Percentiles rank a stretch among this genome's conserved stretches.
Evolutionary conservation across 192 early-diverging fungal species (phyloP).

Genomic region (Podila epicladia): DNA sequence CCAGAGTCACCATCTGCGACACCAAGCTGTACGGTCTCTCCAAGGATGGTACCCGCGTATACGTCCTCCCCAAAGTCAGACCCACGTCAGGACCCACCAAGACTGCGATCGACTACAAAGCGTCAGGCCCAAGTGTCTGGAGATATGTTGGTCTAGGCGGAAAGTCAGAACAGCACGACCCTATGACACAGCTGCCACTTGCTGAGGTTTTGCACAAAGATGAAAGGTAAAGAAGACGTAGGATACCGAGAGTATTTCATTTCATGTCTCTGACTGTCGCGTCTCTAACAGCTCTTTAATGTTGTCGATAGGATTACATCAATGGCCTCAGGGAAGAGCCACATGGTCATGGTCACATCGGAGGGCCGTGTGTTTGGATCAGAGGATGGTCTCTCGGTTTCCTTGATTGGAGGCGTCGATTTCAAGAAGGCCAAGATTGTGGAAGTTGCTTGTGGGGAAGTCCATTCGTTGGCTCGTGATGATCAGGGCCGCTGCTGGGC

Average conservation of each 20-base stretch:
- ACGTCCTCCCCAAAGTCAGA: conserved; percentile 45
- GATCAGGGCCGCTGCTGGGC: conserved; percentile 47
- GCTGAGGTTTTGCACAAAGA: conserved; percentile 21
- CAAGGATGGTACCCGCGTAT: conserved; percentile 28
- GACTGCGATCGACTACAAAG: conserved; percentile 29
- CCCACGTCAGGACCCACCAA: conserved; percentile 29
- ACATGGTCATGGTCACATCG: conserved; percentile 52
- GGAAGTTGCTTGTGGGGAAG: conserved; percentile 51
- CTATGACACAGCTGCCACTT: conserved; percentile 34
- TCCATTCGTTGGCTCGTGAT: conserved; percentile 50
- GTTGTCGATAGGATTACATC: conserved; percentile 27
- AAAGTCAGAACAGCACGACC: conserved; percentile 11
- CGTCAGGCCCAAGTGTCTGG: conserved; percentile 15
- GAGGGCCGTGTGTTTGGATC: conserved; percentile 52
- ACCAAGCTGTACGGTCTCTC: conserved; percentile 29
- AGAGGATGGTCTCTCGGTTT: conserved; percentile 41
- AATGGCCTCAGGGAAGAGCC: conserved; percentile 51
- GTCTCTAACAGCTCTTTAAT: neutral
- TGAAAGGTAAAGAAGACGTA: conserved; percentile 10
- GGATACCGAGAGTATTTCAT: neutral
- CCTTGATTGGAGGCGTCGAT: conserved; percentile 19
- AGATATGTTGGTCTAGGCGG: conserved; percentile 41
- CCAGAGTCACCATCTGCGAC: conserved; percentile 33
- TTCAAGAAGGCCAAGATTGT: conserved; percentile 30
- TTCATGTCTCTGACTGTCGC: neutral